Evolutionary conservation across 441 rosid genomes (phyloP).

Genomic region (Populus trichocarpa): DNA sequence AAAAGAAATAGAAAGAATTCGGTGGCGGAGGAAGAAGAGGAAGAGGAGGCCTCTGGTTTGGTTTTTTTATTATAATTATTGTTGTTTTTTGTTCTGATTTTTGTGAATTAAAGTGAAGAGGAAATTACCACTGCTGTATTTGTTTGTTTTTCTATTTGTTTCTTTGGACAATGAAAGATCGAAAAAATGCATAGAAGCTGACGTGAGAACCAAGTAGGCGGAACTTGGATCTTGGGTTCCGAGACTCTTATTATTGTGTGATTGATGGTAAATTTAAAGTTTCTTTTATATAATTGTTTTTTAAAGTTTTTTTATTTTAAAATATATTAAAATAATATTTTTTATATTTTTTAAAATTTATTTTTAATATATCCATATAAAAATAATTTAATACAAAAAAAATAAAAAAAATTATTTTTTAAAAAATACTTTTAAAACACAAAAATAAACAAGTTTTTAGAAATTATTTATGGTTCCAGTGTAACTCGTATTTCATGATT

Average conservation of each 20-base stretch:
- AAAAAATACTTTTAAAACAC: too few species aligned
- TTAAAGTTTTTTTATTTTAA: too few species aligned
- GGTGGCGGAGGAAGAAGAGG: constrained; percentile 26
- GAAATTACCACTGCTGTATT: neutral
- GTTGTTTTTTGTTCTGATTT: neutral
- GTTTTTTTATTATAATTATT: neutral
- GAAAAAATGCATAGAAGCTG: constrained; percentile 14
- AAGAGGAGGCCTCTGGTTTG: constrained; percentile 19
- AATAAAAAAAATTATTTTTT: too few species aligned
- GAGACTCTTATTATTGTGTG: too few species aligned
- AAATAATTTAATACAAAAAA: too few species aligned
- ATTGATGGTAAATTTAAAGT: too few species aligned
- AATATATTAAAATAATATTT: too few species aligned
- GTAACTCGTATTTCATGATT: too few species aligned
- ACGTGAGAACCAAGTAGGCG: constrained; percentile 10
- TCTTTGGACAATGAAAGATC: neutral
- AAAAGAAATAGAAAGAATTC: constrained; percentile 16
- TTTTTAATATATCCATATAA: fast-evolving
- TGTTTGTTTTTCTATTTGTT: neutral
- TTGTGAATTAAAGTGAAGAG: neutral
- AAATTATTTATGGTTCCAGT: too few species aligned
- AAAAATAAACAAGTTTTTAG: fast-evolving
- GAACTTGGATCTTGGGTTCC: neutral
- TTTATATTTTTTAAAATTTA: too few species aligned
- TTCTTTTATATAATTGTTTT: too few species aligned